Base-by-base conservation (phyloP, 163 green algal species). In the Chlorella variabilis region DNA sequence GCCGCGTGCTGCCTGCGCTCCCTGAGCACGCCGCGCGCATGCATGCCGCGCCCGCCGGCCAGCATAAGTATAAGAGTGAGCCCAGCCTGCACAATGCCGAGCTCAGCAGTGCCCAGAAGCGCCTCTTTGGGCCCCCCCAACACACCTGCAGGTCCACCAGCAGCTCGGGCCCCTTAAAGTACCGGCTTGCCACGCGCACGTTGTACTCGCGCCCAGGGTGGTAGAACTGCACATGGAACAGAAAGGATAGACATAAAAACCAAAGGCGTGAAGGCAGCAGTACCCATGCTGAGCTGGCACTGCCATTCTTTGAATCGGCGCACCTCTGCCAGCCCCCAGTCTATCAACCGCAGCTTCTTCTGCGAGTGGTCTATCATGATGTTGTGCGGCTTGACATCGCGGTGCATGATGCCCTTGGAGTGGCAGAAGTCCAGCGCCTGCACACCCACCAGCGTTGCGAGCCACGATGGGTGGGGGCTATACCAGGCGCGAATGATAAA, bases 311-410 rank as follows among this genome's bases (percentile, higher is more conserved):
- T 96, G 91, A 48, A 93, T 94, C 49, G 93, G 88, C 98, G 98
- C 78, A 99, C 98, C 88, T 99, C 97, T n/a, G 97, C 97, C 38
- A 98, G 84, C n/a, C 97, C 97, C 97, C 97, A 99, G 88, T 99
- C 97, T 76, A 99, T 99, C 56, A 99, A 91, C 41, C 97, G 87
- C 84, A 99, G 89, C 88, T 98, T 84, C 31, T 93, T 89, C 88
- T 93, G 87, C 67, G 92, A 88, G 85, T 99, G 97, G 85, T 99
- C 97, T 70, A 99, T 99, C 97, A 99, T 99, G 25, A 97, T 93
- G 85, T 99, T 99, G 93, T 99, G 97, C 15, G 97, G 97, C 91
- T 99, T 99, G 31, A 99, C 97, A 84, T 98, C 96, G 21, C 96
- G 82, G 85, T 98, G 95, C 93, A 98, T 98, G 89, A 98, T 96